Conservation (phyloP, 2,329 filamentous ascomycete genomes). For the Diaporthe batatas region DNA sequence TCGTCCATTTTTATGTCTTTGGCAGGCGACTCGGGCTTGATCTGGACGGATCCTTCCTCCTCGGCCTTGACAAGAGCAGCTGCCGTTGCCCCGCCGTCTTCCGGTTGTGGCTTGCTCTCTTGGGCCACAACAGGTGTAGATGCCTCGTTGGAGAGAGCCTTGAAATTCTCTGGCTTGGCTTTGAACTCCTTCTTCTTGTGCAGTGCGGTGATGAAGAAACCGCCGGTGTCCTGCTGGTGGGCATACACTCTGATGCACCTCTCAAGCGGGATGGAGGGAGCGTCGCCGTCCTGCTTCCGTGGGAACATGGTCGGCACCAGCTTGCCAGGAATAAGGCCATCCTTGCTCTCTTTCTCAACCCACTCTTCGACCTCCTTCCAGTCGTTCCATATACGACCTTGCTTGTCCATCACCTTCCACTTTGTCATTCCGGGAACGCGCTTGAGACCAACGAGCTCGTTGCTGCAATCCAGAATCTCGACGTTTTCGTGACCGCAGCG, state of each 20-base stretch:
- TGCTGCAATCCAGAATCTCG: conserved; percentile 84
- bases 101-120: conserved; percentile 28
- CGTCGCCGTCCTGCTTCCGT: conserved; percentile 63
- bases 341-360: conserved; percentile 67
- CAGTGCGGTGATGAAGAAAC: conserved; percentile 96
- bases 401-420: conserved; percentile 95
- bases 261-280: conserved; percentile 81
- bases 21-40: conserved; percentile 39
- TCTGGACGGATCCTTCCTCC: conserved; percentile 31
- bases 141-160: conserved; percentile 45
- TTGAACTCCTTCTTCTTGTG: conserved; percentile 92
- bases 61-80: conserved; percentile 35
- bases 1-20: conserved; percentile 44
- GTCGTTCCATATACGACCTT: conserved; percentile 80
- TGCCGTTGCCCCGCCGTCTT: conserved; percentile 29
- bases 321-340: conserved; percentile 72
- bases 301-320: conserved; percentile 90
- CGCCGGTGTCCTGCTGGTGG: conserved; percentile 95
- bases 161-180: conserved; percentile 77
- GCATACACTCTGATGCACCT: conserved; percentile 95
- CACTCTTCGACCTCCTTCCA: conserved; percentile 86
- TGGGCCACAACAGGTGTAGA: background rate
- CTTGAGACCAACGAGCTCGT: conserved; percentile 81
- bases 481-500: conserved; percentile 87
- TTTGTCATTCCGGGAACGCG: conserved; percentile 80